Percentiles rank a stretch among this genome's conserved stretches.
These are phyloP conservation scores for Mortierella sp. DNA, from an alignment of 371 early-diverging fungal species.

Conservation along the genomic window DNA sequence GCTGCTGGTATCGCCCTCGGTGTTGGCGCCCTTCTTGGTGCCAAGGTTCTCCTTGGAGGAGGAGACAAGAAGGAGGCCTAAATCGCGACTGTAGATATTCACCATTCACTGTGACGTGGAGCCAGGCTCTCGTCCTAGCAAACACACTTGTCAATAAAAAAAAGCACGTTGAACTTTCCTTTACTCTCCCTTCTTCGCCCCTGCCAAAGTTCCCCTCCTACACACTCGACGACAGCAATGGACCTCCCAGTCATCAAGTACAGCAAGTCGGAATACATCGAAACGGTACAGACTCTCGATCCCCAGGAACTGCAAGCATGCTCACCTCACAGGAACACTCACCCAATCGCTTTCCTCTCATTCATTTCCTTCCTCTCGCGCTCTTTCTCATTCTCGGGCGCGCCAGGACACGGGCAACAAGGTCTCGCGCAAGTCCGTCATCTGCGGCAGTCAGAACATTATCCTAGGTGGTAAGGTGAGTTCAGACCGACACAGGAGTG, in stretches of 20 bases:
- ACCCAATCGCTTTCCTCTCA: background rate
- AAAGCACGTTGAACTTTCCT: too few species aligned
- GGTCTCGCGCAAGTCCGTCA: conserved; percentile 89
- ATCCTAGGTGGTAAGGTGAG: conserved; percentile 92
- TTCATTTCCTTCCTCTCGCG: background rate
- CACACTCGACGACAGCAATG: conserved; percentile 58
- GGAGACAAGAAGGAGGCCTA: too few species aligned
- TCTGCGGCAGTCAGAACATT: conserved; percentile 95
- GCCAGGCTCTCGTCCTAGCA: too few species aligned
- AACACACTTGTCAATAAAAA: too few species aligned
- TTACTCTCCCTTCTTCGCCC: background rate
- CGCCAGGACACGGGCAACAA: conserved; percentile 93
- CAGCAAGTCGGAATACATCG: conserved; percentile 82
- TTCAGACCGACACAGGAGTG: too few species aligned
- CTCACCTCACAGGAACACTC: conserved; percentile 2
- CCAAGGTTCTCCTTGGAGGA: too few species aligned
- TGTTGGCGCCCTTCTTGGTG: too few species aligned
- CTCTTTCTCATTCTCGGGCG: too few species aligned
- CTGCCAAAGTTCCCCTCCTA: background rate
- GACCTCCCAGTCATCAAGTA: conserved; percentile 74
- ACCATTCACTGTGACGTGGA: too few species aligned
- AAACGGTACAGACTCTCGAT: conserved; percentile 68
- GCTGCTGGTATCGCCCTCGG: conserved; percentile 28
- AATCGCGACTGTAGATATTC: too few species aligned
- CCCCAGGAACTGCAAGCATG: background rate